phyloP scores from a whole-genome alignment of 805 yeast genomes.

The Ogataea methylovora region DNA sequence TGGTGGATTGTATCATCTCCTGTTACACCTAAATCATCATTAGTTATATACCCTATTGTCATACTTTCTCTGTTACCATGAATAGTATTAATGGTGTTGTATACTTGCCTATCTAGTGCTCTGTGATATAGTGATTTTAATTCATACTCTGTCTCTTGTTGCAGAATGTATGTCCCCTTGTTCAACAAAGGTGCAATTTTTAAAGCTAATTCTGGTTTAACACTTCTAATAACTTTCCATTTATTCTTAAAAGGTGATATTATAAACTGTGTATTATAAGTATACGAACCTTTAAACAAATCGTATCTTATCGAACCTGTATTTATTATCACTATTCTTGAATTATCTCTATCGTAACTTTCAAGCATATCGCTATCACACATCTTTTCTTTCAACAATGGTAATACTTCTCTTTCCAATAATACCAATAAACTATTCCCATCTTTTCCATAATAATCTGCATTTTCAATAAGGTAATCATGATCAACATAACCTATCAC shows the following conservation, averaged over 20 bases:
- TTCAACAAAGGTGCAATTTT: constrained; percentile 51
- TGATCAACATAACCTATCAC: constrained; percentile 59
- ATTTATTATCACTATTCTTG: constrained; percentile 60
- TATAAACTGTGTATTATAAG: constrained; percentile 69
- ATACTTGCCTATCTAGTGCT: constrained; percentile 9
- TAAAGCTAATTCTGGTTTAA: constrained; percentile 54
- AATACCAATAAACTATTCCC: constrained; percentile 45
- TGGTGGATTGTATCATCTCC: constrained; percentile 83
- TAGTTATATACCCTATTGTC: constrained; percentile 69
- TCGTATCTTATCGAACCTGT: constrained; percentile 89
- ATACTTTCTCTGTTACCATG: constrained; percentile 5
- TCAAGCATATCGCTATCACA: neutral
- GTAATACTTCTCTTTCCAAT: constrained; percentile 14
- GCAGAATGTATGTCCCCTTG: constrained; percentile 33
- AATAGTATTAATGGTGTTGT: constrained; percentile 4
- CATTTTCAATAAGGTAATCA: constrained; percentile 59
- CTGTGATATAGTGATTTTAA: constrained; percentile 19
- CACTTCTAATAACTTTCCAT: constrained; percentile 58
- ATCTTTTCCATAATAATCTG: constrained; percentile 46
- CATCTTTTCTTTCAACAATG: neutral
- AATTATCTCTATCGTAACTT: constrained; percentile 15
- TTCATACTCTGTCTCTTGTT: constrained; percentile 1
- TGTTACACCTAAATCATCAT: constrained; percentile 74
- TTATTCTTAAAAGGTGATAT: constrained; percentile 79
- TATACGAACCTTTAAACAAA: constrained; percentile 75